Conservation (phyloP, 805 yeast species). For the Grigorovia jiainica region DNA sequence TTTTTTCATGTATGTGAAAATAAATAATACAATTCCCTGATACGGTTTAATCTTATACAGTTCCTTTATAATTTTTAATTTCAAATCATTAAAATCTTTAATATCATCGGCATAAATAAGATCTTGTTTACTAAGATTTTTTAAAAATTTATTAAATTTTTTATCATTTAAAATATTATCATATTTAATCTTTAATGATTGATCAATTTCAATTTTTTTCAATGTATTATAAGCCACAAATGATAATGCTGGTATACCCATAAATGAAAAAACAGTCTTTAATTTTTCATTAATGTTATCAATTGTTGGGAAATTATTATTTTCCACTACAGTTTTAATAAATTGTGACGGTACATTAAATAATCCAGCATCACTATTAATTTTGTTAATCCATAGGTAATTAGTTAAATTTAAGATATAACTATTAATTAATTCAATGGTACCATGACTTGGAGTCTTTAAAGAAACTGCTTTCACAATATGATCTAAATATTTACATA, state of each 20-base stretch:
- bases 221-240: conserved; percentile 9
- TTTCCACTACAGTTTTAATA: conserved; percentile 10
- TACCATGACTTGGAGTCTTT: conserved; percentile 8
- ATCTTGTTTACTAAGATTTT: background rate
- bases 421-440: conserved; percentile 17
- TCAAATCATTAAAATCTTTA: conserved; percentile 35
- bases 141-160: conserved; percentile 13
- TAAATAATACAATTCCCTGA: conserved; percentile 38
- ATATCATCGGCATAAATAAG: conserved; percentile 11
- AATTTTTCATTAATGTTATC: conserved; percentile 3
- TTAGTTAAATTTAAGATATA: conserved; percentile 23
- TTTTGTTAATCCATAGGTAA: conserved; percentile 25
- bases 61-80: conserved; percentile 35
- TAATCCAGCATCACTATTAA: conserved; percentile 9
- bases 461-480: conserved; percentile 9
- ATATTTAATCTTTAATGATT: conserved; percentile 4
- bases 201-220: conserved; percentile 7
- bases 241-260: conserved; percentile 20
- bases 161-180: conserved; percentile 13
- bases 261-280: conserved; percentile 14
- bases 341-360: conserved; percentile 19
- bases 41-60: conserved; percentile 34
- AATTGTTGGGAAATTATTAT: conserved; percentile 8
- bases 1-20: conserved; percentile 47
- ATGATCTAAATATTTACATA: conserved; percentile 16